These are phyloP conservation scores for Pichia membranifaciens DNA, from an alignment of 805 yeast species.

Conservation along the genomic window DNA sequence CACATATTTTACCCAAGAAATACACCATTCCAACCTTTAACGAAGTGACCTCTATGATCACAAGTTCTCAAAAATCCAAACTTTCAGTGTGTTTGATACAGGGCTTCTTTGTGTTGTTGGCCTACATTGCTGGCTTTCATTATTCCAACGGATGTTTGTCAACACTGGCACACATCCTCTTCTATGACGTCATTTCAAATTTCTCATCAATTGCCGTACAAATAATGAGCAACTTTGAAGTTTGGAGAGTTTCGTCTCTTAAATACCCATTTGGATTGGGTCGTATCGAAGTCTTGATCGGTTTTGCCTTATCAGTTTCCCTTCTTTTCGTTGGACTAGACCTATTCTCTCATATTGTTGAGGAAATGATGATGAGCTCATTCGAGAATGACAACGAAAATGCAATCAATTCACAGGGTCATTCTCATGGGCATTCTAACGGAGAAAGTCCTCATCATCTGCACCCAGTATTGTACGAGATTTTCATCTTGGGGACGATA, in stretches of 20 bases:
- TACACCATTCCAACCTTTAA: slow-evolving; percentile 65
- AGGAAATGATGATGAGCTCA: slow-evolving; percentile 53
- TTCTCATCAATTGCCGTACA: slow-evolving; percentile 64
- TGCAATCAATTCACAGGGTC: too few species aligned
- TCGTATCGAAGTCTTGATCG: slow-evolving; percentile 80
- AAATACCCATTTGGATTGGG: slow-evolving; percentile 90
- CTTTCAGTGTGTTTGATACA: slow-evolving; percentile 58
- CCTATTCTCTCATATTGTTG: slow-evolving; percentile 77
- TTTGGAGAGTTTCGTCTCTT: slow-evolving; percentile 78
- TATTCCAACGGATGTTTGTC: slow-evolving; percentile 55
- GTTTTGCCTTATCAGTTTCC: slow-evolving; percentile 81
- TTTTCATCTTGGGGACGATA: slow-evolving; percentile 22
- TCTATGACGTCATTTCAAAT: slow-evolving; percentile 82
- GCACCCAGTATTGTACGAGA: slow-evolving; percentile 27
- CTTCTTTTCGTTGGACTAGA: slow-evolving; percentile 89
- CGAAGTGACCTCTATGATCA: slow-evolving; percentile 60
- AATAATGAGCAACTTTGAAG: slow-evolving; percentile 84
- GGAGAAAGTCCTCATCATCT: slow-evolving; percentile 6
- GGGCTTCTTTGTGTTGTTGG: slow-evolving; percentile 43
- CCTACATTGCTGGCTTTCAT: slow-evolving; percentile 56
- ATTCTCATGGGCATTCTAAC: slow-evolving; percentile 22
- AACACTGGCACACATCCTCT: slow-evolving; percentile 79
- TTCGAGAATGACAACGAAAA: slow-evolving; percentile 11
- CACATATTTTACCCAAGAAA: slow-evolving; percentile 53
- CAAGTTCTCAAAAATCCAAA: slow-evolving; percentile 50